Conservation (phyloP, 2,329 filamentous ascomycete genomes). For the Scopulariopsis brevicaulis region DNA sequence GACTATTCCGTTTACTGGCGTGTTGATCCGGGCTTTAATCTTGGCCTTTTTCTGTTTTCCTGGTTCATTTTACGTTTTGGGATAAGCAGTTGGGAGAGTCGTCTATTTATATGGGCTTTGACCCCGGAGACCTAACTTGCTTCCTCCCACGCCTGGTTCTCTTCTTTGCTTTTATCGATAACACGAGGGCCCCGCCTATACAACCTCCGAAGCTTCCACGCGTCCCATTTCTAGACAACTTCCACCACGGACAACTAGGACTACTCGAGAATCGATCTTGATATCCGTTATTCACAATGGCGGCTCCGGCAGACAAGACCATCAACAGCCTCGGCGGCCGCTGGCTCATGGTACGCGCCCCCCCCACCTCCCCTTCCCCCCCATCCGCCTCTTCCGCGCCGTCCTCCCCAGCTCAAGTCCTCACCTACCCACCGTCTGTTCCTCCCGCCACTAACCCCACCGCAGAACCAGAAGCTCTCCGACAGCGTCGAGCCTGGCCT, state of each 20-base stretch:
- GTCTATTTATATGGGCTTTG: no score
- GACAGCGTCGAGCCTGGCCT: constrained; percentile 59
- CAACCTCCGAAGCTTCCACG: no score
- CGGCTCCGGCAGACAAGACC: constrained; percentile 56
- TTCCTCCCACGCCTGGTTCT: not conserved
- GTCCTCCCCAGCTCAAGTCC: not conserved
- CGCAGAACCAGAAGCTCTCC: constrained; percentile 64
- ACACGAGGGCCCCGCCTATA: no score
- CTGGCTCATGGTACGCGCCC: constrained; percentile 52
- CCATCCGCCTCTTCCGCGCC: not conserved
- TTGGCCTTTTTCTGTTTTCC: no score
- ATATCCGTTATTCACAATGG: constrained; percentile 39
- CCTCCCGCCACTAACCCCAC: not conserved
- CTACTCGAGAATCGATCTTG: not conserved
- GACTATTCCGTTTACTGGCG: no score
- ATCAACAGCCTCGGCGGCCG: constrained; percentile 57
- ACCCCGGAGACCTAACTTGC: no score
- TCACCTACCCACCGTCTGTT: not conserved
- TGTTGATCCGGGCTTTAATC: no score
- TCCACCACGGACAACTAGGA: not conserved
- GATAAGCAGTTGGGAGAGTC: no score
- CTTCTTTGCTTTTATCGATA: not conserved
- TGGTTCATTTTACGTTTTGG: no score
- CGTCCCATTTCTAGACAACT: not conserved
- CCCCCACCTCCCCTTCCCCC: not conserved